Conservation (phyloP, 2,329 filamentous ascomycete genomes). For the Trichoderma semiorbis region DNA sequence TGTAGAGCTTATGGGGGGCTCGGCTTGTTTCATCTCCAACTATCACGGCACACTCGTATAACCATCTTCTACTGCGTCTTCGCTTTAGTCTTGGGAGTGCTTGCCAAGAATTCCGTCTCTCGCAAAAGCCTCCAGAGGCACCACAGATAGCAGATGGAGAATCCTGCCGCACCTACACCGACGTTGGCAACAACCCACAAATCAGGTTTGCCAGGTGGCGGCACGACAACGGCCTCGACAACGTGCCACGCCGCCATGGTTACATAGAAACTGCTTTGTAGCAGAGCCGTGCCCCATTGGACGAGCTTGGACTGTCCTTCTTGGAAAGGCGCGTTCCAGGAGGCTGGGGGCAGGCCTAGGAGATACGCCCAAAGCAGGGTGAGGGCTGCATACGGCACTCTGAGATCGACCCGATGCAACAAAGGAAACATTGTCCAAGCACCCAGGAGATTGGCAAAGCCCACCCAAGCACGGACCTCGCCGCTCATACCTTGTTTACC, state of each 20-base stretch:
- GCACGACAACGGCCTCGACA: conserved; percentile 62
- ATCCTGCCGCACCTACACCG: conserved; percentile 78
- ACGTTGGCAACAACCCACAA: conserved; percentile 93
- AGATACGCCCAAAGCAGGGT: conserved; percentile 89
- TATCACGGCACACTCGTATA: neutral
- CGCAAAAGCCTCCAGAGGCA: conserved; percentile 67
- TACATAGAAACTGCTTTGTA: conserved; percentile 74
- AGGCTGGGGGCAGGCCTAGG: conserved; percentile 78
- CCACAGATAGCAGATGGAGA: conserved; percentile 87
- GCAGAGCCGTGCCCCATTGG: conserved; percentile 57
- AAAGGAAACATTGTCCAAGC: conserved; percentile 94
- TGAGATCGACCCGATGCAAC: conserved; percentile 77
- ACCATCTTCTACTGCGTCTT: conserved; percentile 33
- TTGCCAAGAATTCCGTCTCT: conserved; percentile 53
- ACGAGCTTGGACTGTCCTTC: conserved; percentile 34
- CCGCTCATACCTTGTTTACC: conserved; percentile 73
- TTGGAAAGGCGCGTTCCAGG: conserved; percentile 64
- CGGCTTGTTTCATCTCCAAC: neutral
- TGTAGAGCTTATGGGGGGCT: neutral
- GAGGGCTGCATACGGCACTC: conserved; percentile 79
- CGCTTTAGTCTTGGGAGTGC: conserved; percentile 29
- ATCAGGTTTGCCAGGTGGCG: conserved; percentile 79
- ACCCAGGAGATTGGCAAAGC: conserved; percentile 89
- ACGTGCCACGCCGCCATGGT: conserved; percentile 80
- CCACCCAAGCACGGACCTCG: conserved; percentile 81